Evolutionary conservation across 768 basidiomycete genomes (phyloP).

Genomic region (Leccinum obscurum): DNA sequence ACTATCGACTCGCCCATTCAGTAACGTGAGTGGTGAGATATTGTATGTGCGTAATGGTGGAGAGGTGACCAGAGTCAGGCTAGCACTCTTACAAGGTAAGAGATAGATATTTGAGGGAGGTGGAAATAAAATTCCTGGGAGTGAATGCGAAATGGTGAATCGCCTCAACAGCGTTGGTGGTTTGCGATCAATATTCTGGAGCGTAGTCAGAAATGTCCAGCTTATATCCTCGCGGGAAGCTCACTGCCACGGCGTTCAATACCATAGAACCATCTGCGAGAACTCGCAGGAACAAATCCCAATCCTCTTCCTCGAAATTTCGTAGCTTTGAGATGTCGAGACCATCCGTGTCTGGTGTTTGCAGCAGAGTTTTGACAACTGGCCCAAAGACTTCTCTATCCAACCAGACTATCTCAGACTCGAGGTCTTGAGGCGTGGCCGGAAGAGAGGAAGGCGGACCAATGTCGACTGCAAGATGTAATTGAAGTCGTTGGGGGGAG

Average conservation of each 20-base stretch:
- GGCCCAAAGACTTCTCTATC: constrained; percentile 60
- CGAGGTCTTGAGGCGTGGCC: constrained; percentile 33
- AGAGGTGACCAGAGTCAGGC: constrained; percentile 61
- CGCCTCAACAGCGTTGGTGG: constrained; percentile 82
- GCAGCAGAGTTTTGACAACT: constrained; percentile 46
- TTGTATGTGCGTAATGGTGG: constrained; percentile 64
- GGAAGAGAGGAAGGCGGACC: constrained; percentile 56
- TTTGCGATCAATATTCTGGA: constrained; percentile 83
- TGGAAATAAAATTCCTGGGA: constrained; percentile 46
- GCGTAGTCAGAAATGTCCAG: constrained; percentile 6
- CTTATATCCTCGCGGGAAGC: constrained; percentile 25
- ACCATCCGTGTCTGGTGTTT: constrained; percentile 22
- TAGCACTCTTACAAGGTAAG: constrained; percentile 45
- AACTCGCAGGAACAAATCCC: constrained; percentile 79
- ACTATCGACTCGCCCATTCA: constrained; percentile 58
- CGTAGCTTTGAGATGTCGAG: constrained; percentile 42
- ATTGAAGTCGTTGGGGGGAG: constrained; percentile 78
- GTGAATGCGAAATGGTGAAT: constrained; percentile 69
- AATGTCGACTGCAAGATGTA: constrained; percentile 77
- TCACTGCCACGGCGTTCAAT: constrained; percentile 70
- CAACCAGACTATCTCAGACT: constrained; percentile 66
- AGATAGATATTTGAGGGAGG: constrained; percentile 54
- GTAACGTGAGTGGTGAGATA: constrained; percentile 59
- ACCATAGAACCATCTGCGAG: constrained; percentile 72
- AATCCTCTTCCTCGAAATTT: constrained; percentile 69